Conservation (phyloP, 176 grass and related monocot species). For the Eragrostis curvula region DNA sequence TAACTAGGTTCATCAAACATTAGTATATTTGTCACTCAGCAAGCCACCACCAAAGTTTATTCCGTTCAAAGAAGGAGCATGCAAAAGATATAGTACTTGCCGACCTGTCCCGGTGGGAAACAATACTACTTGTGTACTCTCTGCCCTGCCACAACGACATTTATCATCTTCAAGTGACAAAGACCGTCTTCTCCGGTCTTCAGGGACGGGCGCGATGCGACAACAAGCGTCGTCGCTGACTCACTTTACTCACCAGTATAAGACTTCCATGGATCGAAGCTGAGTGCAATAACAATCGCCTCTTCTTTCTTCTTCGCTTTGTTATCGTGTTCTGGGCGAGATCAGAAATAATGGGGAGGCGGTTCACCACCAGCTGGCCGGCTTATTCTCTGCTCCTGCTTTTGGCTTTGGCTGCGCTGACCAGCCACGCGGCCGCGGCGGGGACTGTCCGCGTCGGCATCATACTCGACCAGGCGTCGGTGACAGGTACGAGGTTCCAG, state of each 20-base stretch:
- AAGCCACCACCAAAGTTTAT: background rate
- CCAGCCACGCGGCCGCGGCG: conserved; percentile 2
- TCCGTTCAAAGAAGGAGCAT: conserved; percentile 11
- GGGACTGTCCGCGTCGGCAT: conserved; percentile 52
- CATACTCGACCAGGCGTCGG: conserved; percentile 39
- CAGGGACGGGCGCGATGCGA: background rate
- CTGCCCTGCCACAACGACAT: background rate
- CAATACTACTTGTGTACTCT: background rate
- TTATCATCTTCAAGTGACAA: no score
- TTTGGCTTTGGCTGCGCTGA: background rate
- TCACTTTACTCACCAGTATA: background rate
- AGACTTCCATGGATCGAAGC: background rate
- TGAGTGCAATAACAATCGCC: background rate
- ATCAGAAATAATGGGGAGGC: conserved; percentile 19
- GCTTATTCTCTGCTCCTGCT: conserved; percentile 19
- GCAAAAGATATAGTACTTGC: background rate
- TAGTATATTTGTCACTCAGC: background rate
- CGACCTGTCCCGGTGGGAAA: conserved; percentile 35
- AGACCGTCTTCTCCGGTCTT: background rate
- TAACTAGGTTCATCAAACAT: background rate
- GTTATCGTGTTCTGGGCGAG: background rate
- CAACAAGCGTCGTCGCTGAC: background rate
- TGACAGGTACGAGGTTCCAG: conserved; percentile 4
- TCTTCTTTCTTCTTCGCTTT: background rate
- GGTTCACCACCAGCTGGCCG: background rate